phyloP scores from a whole-genome alignment of 1,284 basidiomycete genomes.

The Xanthoconium separans region DNA sequence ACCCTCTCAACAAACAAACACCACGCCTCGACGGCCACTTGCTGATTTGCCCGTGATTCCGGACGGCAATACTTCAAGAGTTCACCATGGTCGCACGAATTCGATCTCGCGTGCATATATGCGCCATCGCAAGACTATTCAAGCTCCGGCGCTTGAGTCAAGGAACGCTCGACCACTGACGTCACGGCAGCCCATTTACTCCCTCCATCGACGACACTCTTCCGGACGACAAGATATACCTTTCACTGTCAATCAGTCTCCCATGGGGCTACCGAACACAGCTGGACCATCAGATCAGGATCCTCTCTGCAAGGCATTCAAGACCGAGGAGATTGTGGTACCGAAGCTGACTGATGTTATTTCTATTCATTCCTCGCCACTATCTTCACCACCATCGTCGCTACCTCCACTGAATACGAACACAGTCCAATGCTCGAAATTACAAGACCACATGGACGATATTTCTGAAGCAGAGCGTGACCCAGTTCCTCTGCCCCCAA shows the following conservation, averaged over 20 bases:
- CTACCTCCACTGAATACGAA: neutral
- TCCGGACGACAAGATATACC: neutral
- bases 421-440: neutral
- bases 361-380: constrained; percentile 23
- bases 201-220: neutral
- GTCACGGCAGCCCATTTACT: neutral
- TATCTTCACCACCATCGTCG: constrained; percentile 12
- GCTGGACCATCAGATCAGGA: neutral
- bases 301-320: constrained; percentile 11
- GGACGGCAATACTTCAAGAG: neutral
- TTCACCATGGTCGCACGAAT: neutral
- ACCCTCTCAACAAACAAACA: constrained; percentile 7
- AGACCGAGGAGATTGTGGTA: constrained; percentile 20
- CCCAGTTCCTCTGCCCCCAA: neutral
- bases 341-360: constrained; percentile 6
- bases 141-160: neutral
- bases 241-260: neutral
- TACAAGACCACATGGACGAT: neutral
- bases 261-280: neutral
- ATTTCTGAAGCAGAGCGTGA: neutral
- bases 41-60: constrained; percentile 13
- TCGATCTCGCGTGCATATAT: constrained; percentile 12
- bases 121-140: neutral
- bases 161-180: neutral
- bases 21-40: constrained; percentile 22